Conservation (phyloP, 805 yeast genomes). For the Monosporozyma servazzii region DNA sequence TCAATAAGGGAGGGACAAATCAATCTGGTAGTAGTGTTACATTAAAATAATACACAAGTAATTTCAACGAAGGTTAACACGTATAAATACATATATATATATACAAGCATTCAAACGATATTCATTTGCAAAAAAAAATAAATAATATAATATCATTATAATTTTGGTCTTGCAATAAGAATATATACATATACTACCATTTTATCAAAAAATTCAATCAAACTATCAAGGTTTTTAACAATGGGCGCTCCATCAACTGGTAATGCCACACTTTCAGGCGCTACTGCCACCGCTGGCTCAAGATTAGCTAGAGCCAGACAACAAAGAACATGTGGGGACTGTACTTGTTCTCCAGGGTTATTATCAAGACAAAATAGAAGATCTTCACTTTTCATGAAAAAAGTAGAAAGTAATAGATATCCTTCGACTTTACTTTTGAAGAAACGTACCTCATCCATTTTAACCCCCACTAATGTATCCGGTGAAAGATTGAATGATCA, state of each 20-base stretch:
- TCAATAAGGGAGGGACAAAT: no score
- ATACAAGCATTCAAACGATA: no score
- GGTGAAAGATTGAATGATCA: conserved; percentile 9
- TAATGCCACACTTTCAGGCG: conserved; percentile 1
- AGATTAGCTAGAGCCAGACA: conserved; percentile 23
- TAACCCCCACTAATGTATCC: not conserved
- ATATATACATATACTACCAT: no score
- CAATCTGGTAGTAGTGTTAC: no score
- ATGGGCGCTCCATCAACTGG: conserved; percentile 2
- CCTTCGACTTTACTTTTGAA: not conserved
- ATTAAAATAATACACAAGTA: no score
- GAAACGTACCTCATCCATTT: not conserved
- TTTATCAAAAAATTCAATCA: not conserved
- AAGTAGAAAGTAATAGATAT: conserved; percentile 19
- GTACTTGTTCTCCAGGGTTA: conserved; percentile 80
- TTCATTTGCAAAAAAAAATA: no score
- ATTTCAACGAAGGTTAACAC: no score
- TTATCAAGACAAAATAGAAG: conserved; percentile 59
- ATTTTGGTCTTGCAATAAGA: no score
- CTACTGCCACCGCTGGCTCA: not conserved
- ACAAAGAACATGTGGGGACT: conserved; percentile 54
- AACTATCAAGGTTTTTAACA: not conserved
- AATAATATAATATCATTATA: no score
- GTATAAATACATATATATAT: no score
- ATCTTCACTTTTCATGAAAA: conserved; percentile 37